A percentile compares a stretch with the other conserved stretches of the same genome.
Conservation (phyloP, 2,329 filamentous ascomycete species). For the Diaporthe citri region DNA sequence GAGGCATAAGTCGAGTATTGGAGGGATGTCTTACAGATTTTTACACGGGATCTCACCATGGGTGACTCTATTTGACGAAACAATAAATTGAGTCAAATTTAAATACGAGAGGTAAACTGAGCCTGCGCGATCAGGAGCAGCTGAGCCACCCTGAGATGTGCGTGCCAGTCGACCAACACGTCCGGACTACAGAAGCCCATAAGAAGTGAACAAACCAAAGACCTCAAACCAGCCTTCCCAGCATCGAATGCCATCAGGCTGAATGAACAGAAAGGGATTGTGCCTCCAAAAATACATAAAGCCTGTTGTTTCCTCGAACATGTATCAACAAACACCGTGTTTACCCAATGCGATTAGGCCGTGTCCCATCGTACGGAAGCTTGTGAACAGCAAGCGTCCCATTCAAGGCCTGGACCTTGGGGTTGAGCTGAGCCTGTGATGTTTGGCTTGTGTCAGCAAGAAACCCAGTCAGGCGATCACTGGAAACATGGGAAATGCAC, state of each 20-base stretch:
- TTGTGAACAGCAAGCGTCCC: constrained; percentile 10
- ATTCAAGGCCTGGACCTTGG: neutral
- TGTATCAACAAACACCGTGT: no score
- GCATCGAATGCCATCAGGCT: neutral
- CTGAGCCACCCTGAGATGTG: neutral
- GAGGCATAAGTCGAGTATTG: neutral
- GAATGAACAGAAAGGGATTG: no score
- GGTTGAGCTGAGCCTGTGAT: neutral
- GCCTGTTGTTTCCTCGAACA: neutral
- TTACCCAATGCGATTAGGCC: constrained; percentile 6
- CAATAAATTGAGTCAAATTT: neutral
- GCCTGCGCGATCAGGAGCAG: neutral
- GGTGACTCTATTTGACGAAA: neutral
- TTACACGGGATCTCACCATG: neutral
- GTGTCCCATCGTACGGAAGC: constrained; percentile 12
- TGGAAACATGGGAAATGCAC: accelerated
- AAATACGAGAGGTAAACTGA: neutral
- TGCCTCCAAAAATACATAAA: neutral
- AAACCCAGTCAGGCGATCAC: accelerated
- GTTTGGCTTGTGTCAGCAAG: neutral
- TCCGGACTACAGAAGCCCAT: neutral
- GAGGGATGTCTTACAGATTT: neutral
- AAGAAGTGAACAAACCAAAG: neutral
- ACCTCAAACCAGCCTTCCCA: neutral
- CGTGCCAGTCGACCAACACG: neutral